Evolutionary conservation across 1,284 basidiomycete species (phyloP).

Genomic region (Caloboletus firmus): DNA sequence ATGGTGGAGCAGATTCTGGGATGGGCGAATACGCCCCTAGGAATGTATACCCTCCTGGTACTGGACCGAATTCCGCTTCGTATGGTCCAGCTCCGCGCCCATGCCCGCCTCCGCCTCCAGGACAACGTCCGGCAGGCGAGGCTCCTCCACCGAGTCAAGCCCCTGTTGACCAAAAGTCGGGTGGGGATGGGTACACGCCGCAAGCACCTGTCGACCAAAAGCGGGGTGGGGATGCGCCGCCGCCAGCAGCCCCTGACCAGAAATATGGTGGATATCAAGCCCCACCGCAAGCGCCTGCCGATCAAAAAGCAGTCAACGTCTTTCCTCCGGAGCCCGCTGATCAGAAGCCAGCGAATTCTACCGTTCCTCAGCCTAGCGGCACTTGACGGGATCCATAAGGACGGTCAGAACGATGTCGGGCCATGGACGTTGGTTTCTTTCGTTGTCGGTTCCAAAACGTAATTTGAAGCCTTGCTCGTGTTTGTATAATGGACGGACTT

Average conservation of each 20-base stretch:
- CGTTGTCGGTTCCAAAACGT: neutral
- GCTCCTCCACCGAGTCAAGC: neutral
- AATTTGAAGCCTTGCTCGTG: neutral
- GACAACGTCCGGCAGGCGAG: neutral
- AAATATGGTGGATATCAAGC: neutral
- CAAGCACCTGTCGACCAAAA: neutral
- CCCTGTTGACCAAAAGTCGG: constrained; percentile 15
- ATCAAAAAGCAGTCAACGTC: neutral
- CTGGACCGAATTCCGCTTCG: neutral
- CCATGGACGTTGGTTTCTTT: neutral
- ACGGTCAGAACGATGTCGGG: neutral
- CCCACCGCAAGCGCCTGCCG: neutral
- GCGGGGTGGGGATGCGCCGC: neutral
- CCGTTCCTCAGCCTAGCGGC: neutral
- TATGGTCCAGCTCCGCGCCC: neutral
- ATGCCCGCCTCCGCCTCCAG: neutral
- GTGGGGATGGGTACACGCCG: neutral
- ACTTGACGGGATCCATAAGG: constrained; percentile 4
- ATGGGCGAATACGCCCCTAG: constrained; percentile 22
- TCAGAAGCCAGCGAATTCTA: constrained; percentile 11
- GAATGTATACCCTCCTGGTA: neutral
- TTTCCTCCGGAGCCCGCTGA: neutral
- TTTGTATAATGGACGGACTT: neutral
- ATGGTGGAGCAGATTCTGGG: constrained; percentile 13
- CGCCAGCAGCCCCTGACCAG: neutral